A percentile compares a stretch with the other conserved stretches of the same genome.
Conservation (phyloP, 495 filamentous ascomycete genomes). For the Penicillium antarcticum region DNA sequence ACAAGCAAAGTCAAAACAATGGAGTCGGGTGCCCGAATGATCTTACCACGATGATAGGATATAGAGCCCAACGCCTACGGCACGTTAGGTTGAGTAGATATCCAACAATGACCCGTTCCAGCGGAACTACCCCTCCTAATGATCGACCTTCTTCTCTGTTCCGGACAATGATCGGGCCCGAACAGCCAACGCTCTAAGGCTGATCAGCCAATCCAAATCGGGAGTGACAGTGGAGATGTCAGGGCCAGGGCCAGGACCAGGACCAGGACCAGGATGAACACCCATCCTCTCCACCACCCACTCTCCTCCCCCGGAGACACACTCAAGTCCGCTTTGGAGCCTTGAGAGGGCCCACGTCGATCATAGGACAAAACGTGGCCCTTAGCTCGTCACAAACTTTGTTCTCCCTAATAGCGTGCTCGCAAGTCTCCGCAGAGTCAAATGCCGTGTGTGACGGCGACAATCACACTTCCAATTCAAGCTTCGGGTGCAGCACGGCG, state of each 20-base stretch:
- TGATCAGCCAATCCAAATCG: slow-evolving; percentile 11
- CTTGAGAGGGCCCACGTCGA: not conserved
- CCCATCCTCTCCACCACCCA: not conserved
- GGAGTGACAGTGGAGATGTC: slow-evolving; percentile 1
- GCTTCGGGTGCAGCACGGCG: slow-evolving; percentile 20
- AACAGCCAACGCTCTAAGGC: slow-evolving; percentile 8
- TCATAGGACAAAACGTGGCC: slow-evolving; percentile 5
- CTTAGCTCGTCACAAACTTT: not conserved
- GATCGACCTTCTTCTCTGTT: slow-evolving; percentile 12
- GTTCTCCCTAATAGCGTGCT: not conserved
- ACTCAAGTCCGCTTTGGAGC: not conserved
- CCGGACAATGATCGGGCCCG: slow-evolving; percentile 2
- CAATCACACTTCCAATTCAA: not conserved
- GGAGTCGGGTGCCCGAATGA: slow-evolving; percentile 8
- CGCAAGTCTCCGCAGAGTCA: not conserved
- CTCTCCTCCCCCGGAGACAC: slow-evolving; percentile 10
- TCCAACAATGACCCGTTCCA: slow-evolving; percentile 5
- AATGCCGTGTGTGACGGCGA: not conserved
- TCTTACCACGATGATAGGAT: slow-evolving; percentile 5
- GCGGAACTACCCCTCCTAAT: slow-evolving; percentile 5
- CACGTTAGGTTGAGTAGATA: not conserved
- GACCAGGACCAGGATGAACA: not conserved
- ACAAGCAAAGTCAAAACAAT: slow-evolving; percentile 12
- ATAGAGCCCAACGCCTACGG: not conserved
- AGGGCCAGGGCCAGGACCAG: not conserved